A percentile compares a stretch with the other conserved stretches of the same genome.
Evolutionary conservation across 768 basidiomycete genomes (phyloP).

Genomic region (Leccinum olivaceopallidum): DNA sequence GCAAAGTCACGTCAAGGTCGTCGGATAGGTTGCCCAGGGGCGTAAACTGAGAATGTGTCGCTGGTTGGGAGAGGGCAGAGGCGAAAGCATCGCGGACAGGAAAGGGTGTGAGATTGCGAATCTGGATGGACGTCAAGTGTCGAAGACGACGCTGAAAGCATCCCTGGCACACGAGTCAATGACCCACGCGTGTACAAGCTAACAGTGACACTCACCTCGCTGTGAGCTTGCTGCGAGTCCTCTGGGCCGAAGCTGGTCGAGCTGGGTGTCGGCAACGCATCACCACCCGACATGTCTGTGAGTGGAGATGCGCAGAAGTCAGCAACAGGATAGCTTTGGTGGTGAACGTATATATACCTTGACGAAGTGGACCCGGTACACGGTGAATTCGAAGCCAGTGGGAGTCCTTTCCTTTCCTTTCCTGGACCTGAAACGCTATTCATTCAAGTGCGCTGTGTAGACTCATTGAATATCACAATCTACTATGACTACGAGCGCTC

Average conservation of each 20-base stretch:
- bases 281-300: constrained; percentile 25
- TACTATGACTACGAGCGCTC: constrained; percentile 20
- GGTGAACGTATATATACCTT: constrained; percentile 7
- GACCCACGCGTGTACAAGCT: not conserved
- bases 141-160: constrained; percentile 63
- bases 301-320: not conserved
- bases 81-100: constrained; percentile 74
- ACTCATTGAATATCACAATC: constrained; percentile 37
- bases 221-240: constrained; percentile 2
- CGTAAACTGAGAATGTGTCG: constrained; percentile 60
- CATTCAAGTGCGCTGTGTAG: constrained; percentile 38
- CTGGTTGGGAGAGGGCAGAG: constrained; percentile 69
- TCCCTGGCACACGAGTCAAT: constrained; percentile 14
- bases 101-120: constrained; percentile 83
- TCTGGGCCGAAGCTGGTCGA: constrained; percentile 20
- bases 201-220: constrained; percentile 17
- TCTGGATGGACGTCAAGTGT: constrained; percentile 70
- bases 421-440: constrained; percentile 12
- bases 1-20: constrained; percentile 64
- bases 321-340: not conserved
- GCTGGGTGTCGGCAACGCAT: constrained; percentile 15
- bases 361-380: not conserved
- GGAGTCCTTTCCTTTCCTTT: constrained; percentile 24
- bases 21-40: constrained; percentile 61
- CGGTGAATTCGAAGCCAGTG: too few relatives aligned